These are phyloP conservation scores for Luffa acutangula DNA, from an alignment of 306 rosid genomes.

Conservation along the genomic window DNA sequence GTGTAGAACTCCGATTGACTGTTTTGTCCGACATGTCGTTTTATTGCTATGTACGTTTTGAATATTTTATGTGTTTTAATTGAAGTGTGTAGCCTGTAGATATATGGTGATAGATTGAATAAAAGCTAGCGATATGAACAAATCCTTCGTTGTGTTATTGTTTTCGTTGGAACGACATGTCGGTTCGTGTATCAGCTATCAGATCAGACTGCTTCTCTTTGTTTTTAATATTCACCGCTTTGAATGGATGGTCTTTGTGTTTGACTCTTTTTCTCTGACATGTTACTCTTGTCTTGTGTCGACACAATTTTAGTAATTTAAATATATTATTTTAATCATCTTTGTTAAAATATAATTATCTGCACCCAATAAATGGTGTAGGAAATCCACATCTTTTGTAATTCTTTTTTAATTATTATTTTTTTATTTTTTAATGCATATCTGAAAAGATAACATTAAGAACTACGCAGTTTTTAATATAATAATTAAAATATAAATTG, in stretches of 20 bases:
- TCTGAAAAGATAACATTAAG: too few relatives aligned
- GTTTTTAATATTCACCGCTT: background rate
- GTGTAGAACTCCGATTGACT: background rate
- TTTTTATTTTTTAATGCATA: too few relatives aligned
- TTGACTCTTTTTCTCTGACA: background rate
- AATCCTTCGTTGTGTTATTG: background rate
- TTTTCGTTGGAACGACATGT: background rate
- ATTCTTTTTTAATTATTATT: too few relatives aligned
- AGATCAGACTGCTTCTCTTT: background rate
- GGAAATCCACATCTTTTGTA: too few relatives aligned
- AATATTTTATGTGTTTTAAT: background rate
- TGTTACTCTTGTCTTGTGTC: background rate
- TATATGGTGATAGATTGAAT: background rate
- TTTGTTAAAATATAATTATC: too few relatives aligned
- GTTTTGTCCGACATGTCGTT: background rate
- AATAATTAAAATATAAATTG: too few relatives aligned
- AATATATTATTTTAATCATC: too few relatives aligned
- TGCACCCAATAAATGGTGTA: background rate
- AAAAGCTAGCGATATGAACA: background rate
- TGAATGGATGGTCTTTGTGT: background rate
- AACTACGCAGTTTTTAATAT: too few relatives aligned
- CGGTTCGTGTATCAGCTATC: background rate
- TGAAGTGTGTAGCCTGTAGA: background rate
- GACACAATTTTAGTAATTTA: background rate
- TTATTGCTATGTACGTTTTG: background rate